These are phyloP conservation scores for Russula sp. DNA, from an alignment of 768 basidiomycete genomes.

Conservation along the genomic window DNA sequence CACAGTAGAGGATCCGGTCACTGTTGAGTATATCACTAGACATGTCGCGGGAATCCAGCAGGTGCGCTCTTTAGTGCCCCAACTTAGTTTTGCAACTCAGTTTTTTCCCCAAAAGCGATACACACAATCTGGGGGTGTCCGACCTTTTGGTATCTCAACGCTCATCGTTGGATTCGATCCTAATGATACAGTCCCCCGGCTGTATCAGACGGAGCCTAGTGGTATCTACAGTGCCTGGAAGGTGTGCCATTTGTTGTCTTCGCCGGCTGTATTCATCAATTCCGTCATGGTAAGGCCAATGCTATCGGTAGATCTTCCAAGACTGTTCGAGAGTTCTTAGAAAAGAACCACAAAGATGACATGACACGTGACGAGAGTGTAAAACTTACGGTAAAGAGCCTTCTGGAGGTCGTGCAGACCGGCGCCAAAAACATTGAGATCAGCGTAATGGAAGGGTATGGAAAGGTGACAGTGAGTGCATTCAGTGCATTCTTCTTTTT, in stretches of 20 bases:
- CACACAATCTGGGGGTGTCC: slow-evolving; percentile 97
- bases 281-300: slow-evolving; percentile 59
- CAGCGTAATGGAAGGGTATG: slow-evolving; percentile 93
- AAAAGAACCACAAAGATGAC: slow-evolving; percentile 95
- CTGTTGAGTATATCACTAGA: slow-evolving; percentile 96
- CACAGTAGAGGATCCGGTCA: slow-evolving; percentile 97
- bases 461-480: slow-evolving; percentile 75
- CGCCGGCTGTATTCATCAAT: neutral
- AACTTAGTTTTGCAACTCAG: neutral
- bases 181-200: slow-evolving; percentile 73
- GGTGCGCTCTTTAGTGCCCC: slow-evolving; percentile 37
- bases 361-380: slow-evolving; percentile 84
- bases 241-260: slow-evolving; percentile 36
- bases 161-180: slow-evolving; percentile 97
- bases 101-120: slow-evolving; percentile 57
- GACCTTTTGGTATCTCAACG: slow-evolving; percentile 97
- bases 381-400: slow-evolving; percentile 89
- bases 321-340: slow-evolving; percentile 96
- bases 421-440: slow-evolving; percentile 99
- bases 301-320: slow-evolving; percentile 97
- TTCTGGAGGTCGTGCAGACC: slow-evolving; percentile 97
- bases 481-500: neutral
- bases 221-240: slow-evolving; percentile 99
- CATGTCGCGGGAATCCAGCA: slow-evolving; percentile 99
- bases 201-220: slow-evolving; percentile 96